Evolutionary conservation across 495 filamentous ascomycete species (phyloP).

Genomic region (Aspergillus kassunensis): DNA sequence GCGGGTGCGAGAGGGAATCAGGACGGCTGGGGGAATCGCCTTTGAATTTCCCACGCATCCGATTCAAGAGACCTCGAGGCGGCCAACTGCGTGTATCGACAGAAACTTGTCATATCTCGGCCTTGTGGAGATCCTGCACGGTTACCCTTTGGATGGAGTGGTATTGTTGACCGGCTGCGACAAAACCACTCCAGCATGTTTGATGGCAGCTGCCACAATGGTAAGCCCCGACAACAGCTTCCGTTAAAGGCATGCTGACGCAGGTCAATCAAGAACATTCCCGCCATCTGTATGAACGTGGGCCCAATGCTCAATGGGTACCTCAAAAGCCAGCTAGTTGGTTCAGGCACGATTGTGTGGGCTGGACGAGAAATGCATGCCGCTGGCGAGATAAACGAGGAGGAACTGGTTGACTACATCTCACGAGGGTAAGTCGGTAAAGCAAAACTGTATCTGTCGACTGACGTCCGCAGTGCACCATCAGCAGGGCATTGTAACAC

Average conservation of each 20-base stretch:
- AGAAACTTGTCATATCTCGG: slow-evolving; percentile 51
- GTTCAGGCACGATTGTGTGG: slow-evolving; percentile 49
- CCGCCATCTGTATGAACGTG: slow-evolving; percentile 52
- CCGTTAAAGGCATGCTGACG: too few species aligned
- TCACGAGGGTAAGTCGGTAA: slow-evolving; percentile 36
- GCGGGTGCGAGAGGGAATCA: slow-evolving; percentile 51
- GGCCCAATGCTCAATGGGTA: slow-evolving; percentile 55
- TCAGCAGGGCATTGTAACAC: slow-evolving; percentile 55
- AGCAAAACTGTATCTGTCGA: not conserved
- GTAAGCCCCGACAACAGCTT: too few species aligned
- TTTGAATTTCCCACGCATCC: slow-evolving; percentile 56
- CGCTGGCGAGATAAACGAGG: slow-evolving; percentile 46
- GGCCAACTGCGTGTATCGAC: slow-evolving; percentile 51
- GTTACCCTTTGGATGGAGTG: slow-evolving; percentile 52
- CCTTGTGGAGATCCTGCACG: slow-evolving; percentile 49
- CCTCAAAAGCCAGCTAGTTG: slow-evolving; percentile 37
- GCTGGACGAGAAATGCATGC: slow-evolving; percentile 50
- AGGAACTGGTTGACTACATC: slow-evolving; percentile 48
- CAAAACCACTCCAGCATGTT: slow-evolving; percentile 52
- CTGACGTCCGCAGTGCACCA: slow-evolving; percentile 33
- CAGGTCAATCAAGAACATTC: slow-evolving; percentile 41
- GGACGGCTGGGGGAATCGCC: slow-evolving; percentile 50
- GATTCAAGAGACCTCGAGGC: slow-evolving; percentile 48
- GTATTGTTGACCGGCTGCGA: slow-evolving; percentile 56
- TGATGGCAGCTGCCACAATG: slow-evolving; percentile 57